Conservation (phyloP, 768 basidiomycete species). For the Heimioporus sp. region DNA sequence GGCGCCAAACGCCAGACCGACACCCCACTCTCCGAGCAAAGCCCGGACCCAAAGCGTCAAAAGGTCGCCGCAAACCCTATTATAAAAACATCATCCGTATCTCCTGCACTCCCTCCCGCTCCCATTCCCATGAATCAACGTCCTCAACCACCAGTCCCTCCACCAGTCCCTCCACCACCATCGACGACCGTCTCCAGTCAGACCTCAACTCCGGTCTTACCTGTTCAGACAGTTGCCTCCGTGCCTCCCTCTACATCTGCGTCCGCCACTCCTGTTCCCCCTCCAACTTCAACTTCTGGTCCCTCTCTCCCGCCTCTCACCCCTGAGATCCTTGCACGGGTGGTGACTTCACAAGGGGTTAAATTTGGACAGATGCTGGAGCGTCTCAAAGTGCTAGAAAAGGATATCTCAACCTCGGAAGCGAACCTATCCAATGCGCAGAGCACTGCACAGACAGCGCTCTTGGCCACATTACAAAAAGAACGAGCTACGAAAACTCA, state of each 20-base stretch:
- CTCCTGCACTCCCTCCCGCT: constrained; percentile 23
- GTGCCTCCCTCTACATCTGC: constrained; percentile 5
- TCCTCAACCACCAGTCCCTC: constrained; percentile 14
- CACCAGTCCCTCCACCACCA: constrained; percentile 13
- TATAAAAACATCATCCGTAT: constrained; percentile 16
- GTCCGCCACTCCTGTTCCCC: constrained; percentile 6
- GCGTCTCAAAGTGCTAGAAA: constrained; percentile 16
- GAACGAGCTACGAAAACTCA: constrained; percentile 3
- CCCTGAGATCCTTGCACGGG: constrained; percentile 15
- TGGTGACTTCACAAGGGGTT: constrained; percentile 2
- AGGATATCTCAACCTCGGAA: constrained; percentile 14
- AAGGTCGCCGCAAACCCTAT: constrained; percentile 19
- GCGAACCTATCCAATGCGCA: constrained; percentile 12
- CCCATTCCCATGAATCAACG: constrained; percentile 21
- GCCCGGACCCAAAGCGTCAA: constrained; percentile 47
- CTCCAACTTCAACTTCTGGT: constrained; percentile 6
- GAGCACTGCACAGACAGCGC: constrained; percentile 14
- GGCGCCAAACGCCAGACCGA: constrained; percentile 47
- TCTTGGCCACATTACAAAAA: constrained; percentile 13
- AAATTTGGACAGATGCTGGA: constrained; percentile 26
- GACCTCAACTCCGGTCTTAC: constrained; percentile 8
- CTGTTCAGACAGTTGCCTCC: constrained; percentile 3
- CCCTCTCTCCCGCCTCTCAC: constrained; percentile 1
- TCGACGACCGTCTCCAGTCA: constrained; percentile 3
- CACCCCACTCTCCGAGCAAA: constrained; percentile 27